Conservation (phyloP, 1,284 basidiomycete species). For the Ustilago curta region DNA sequence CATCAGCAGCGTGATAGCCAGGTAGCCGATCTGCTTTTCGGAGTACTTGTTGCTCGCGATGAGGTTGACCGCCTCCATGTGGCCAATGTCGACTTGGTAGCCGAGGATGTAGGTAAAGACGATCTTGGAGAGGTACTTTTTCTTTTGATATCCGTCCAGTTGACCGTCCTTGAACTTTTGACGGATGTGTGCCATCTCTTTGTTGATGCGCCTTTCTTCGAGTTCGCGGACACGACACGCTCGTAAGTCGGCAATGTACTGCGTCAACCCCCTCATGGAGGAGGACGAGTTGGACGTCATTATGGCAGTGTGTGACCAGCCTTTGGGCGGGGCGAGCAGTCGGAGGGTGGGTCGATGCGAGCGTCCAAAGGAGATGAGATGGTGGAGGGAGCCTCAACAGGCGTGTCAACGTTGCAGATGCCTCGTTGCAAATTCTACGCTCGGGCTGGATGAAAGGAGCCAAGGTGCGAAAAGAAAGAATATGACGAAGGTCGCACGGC, state of each 20-base stretch:
- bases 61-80: slow-evolving; percentile 99
- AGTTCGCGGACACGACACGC: slow-evolving; percentile 74
- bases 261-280: slow-evolving; percentile 61
- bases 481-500: slow-evolving; percentile 7
- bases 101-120: slow-evolving; percentile 99
- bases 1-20: slow-evolving; percentile 96
- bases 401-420: neutral
- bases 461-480: neutral
- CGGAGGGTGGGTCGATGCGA: neutral
- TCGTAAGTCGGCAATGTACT: slow-evolving; percentile 99
- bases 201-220: slow-evolving; percentile 97
- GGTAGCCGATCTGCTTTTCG: slow-evolving; percentile 99
- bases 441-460: neutral
- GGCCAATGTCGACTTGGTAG: slow-evolving; percentile 97
- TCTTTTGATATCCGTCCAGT: slow-evolving; percentile 97
- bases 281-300: slow-evolving; percentile 53
- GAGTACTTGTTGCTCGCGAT: slow-evolving; percentile 95
- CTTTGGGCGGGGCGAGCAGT: neutral
- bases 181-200: slow-evolving; percentile 99
- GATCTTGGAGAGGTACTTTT: slow-evolving; percentile 92
- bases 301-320: neutral
- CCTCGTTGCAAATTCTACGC: neutral
- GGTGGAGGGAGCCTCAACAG: neutral
- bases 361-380: neutral
- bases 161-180: slow-evolving; percentile 99